phyloP scores from a whole-genome alignment of 352 stramenopile species.

The Pythium scleroteichum region DNA sequence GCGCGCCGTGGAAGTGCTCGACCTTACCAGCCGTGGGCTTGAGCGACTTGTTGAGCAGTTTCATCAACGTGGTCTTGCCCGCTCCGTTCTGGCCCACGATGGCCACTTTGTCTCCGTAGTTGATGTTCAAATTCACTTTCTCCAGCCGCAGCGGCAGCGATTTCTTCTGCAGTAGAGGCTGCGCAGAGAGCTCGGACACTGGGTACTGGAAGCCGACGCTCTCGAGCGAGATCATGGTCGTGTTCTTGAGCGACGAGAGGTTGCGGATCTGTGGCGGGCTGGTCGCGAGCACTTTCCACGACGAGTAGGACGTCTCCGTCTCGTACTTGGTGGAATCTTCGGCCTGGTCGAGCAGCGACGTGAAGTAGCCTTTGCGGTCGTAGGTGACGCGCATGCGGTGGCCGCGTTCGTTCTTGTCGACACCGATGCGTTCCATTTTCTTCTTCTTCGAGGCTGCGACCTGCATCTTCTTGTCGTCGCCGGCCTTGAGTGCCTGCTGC shows the following conservation, averaged over 20 bases:
- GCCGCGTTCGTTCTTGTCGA: conserved; percentile 53
- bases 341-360: conserved; percentile 33
- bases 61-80: conserved; percentile 90
- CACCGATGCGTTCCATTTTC: conserved; percentile 63
- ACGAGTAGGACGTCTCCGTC: conserved; percentile 30
- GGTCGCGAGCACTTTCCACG: conserved; percentile 46
- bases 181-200: background rate
- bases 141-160: conserved; percentile 45
- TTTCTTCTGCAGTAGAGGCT: conserved; percentile 16
- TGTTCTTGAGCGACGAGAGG: conserved; percentile 44
- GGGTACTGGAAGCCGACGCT: conserved; percentile 55
- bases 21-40: conserved; percentile 43
- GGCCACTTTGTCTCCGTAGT: conserved; percentile 81
- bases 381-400: conserved; percentile 60
- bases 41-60: conserved; percentile 89
- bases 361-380: conserved; percentile 48
- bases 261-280: conserved; percentile 59
- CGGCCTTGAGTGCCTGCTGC: conserved; percentile 39
- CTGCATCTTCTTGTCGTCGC: conserved; percentile 68
- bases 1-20: conserved; percentile 47
- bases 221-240: conserved; percentile 56
- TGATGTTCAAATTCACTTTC: conserved; percentile 68
- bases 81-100: conserved; percentile 95
- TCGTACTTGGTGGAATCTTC: conserved; percentile 50
- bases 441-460: conserved; percentile 67